Evolutionary conservation across 768 basidiomycete genomes (phyloP), one percentile per base, ranked within the genome.

Genomic region (Termitomyces sp.): DNA sequence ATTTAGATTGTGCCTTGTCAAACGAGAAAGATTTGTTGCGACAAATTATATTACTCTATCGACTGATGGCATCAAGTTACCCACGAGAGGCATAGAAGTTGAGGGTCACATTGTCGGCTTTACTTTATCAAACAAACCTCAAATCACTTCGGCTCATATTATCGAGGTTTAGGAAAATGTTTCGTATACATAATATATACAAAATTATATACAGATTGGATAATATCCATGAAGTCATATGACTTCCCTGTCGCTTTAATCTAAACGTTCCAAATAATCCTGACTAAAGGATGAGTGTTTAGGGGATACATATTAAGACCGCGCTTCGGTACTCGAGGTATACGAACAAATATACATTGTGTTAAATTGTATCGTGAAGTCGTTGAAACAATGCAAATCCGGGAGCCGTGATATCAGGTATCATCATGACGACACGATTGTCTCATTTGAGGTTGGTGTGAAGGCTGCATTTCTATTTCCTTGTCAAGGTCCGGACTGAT

Each of bases 401-500:
- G 38, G 16, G 7, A 32, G 20, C 10, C 49, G 50, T 7, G 26
- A 35, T 36, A 30, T 42, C 26, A 53, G 24, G 6, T 38, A 51
- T 33, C 32, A 26, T 52, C 40, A 28, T 44, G 56, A 16, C 14
- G 22, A 12, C 44, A 57, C 16, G 28, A 33, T 30, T 20, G 12
- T 13, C 6, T 42, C 22, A 24, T 30, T 36, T 48, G 46, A 44
- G 40, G 47, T 18, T 40, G 53, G 14, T 43, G 43, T 33, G 33
- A 36, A 53, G 43, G 24, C 24, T 60, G 53, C 12, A 56, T 55
- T n/a, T 52, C 56, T 42, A 58, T 45, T 16, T 62, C 60, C 54
- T 68, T 69, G 38, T 33, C 57, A 14, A 62, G 40, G 3, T 63
- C 57, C 16, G 59, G 62, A 43, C 55, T 65, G 38, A 57, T 53